Evolutionary conservation across 495 filamentous ascomycete genomes (phyloP).

Genomic region (Aspergillus haitiensis): DNA sequence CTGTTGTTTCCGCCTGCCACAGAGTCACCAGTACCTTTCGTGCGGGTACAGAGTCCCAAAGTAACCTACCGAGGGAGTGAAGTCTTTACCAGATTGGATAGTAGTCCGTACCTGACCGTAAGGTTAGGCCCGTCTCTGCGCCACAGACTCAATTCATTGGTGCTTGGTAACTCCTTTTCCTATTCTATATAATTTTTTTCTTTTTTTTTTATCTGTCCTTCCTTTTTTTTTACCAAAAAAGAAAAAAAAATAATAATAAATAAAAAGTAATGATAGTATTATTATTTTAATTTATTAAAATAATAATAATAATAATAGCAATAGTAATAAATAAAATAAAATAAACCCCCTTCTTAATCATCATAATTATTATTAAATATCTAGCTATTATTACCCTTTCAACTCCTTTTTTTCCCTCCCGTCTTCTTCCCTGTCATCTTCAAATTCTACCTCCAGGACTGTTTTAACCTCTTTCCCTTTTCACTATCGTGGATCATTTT

Average conservation of each 20-base stretch:
- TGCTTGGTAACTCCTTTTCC: not conserved
- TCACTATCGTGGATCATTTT: not conserved
- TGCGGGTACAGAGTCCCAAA: constrained; percentile 10
- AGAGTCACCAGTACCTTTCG: constrained; percentile 19
- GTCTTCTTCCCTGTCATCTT: not conserved
- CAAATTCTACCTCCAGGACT: not conserved
- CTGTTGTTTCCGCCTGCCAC: constrained; percentile 19
- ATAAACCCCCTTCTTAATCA: not conserved
- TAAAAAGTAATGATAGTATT: not conserved
- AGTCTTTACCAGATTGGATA: constrained; percentile 1
- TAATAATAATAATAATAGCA: not conserved
- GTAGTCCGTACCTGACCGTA: not conserved
- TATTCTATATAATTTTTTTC: not conserved
- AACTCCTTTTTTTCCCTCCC: not conserved
- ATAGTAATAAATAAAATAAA: not conserved
- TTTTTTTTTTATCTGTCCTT: not conserved
- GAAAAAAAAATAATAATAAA: not conserved
- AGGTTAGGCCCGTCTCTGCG: constrained; percentile 4
- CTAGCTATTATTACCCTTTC: not conserved
- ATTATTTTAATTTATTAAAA: not conserved
- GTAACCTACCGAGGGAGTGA: not conserved
- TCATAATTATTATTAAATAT: not conserved
- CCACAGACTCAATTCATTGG: not conserved
- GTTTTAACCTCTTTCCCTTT: not conserved
- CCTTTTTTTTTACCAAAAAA: not conserved